Percentiles rank a stretch among this genome's conserved stretches.
Evolutionary conservation across 1,139 yeast species (phyloP).

Genomic region (Geotrichum fermentans): DNA sequence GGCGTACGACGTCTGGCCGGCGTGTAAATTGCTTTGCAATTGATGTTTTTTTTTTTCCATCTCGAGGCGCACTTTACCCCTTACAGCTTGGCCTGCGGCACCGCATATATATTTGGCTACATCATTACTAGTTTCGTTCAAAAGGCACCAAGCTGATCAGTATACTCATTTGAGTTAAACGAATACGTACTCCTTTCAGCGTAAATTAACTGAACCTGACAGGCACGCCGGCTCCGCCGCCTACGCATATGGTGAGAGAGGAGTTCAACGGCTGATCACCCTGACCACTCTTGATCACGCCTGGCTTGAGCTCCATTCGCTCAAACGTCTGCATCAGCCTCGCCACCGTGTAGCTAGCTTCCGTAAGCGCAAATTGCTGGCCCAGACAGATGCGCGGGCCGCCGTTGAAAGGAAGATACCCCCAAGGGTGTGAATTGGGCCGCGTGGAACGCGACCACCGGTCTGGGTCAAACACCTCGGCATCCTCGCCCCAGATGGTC

Average conservation of each 20-base stretch:
- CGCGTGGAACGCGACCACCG: conserved; percentile 41
- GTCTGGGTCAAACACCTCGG: conserved; percentile 48
- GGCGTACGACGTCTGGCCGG: too few species aligned
- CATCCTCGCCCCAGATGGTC: conserved; percentile 47
- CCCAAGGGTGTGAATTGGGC: conserved; percentile 31
- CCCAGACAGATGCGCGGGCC: conserved; percentile 59
- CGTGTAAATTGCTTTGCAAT: too few species aligned
- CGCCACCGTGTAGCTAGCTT: conserved; percentile 46
- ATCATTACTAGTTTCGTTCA: too few species aligned
- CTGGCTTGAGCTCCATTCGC: conserved; percentile 14
- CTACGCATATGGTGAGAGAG: conserved; percentile 13
- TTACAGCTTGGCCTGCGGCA: too few species aligned
- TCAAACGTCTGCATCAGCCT: conserved; percentile 42
- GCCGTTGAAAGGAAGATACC: conserved; percentile 46
- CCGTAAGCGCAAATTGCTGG: conserved; percentile 56
- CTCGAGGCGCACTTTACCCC: too few species aligned
- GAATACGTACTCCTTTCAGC: too few species aligned
- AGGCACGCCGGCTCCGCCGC: conserved; percentile 4
- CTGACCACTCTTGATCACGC: neutral
- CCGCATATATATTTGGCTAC: too few species aligned
- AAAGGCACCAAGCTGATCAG: too few species aligned
- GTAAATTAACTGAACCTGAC: neutral
- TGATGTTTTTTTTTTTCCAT: too few species aligned
- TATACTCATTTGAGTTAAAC: too few species aligned
- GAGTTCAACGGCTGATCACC: neutral